Conservation (phyloP, 2,329 filamentous ascomycete species). For the Talaromyces rugulosus region DNA sequence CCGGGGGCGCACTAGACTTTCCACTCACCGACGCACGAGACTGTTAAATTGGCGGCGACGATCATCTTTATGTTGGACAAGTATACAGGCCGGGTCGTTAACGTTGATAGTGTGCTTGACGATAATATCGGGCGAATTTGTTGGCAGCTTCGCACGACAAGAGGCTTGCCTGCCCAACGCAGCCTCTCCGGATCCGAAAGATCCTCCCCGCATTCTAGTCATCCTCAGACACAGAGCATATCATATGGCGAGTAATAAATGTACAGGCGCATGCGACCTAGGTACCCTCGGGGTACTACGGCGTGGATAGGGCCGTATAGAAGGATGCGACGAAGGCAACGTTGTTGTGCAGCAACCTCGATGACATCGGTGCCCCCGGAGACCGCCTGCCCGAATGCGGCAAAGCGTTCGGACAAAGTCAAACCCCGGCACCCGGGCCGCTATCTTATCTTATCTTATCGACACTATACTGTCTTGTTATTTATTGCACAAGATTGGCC, state of each 20-base stretch:
- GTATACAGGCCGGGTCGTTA: constrained; percentile 31
- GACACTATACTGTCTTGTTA: too few relatives aligned
- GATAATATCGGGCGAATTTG: constrained; percentile 36
- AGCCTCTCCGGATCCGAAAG: constrained; percentile 8
- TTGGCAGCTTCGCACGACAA: constrained; percentile 35
- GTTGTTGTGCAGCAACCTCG: not conserved
- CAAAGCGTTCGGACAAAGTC: constrained; percentile 2
- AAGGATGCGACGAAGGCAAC: not conserved
- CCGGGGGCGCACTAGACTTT: not conserved
- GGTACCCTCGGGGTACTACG: not conserved
- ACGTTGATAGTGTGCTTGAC: constrained; percentile 37
- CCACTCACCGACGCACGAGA: constrained; percentile 61
- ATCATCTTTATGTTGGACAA: constrained; percentile 37
- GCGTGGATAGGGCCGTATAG: not conserved
- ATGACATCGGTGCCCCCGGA: not conserved
- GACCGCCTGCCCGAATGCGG: constrained; percentile 3
- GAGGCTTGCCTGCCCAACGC: constrained; percentile 5
- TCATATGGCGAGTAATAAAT: not conserved
- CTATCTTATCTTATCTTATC: constrained; percentile 1
- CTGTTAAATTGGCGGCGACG: constrained; percentile 49
- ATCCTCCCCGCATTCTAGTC: constrained; percentile 39
- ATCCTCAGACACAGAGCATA: constrained; percentile 22
- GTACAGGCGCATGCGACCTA: not conserved
- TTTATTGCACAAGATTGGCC: too few relatives aligned
- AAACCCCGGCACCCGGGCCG: not conserved